Evolutionary conservation across 1,284 basidiomycete genomes (phyloP), one percentile per base, ranked within the genome.

Genomic region (Boletellus sp.): DNA sequence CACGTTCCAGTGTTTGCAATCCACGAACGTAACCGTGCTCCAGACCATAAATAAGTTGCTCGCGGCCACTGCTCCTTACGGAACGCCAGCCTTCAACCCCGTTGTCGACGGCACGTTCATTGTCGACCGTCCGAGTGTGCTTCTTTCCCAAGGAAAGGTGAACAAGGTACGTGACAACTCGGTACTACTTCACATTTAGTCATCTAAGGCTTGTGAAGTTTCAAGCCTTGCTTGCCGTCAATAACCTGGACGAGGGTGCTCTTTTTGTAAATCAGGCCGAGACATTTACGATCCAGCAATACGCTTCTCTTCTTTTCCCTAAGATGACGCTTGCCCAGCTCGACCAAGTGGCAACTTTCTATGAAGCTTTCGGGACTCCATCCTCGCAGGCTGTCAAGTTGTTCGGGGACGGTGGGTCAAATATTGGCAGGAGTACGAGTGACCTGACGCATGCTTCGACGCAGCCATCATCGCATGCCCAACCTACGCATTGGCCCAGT

Each of bases 61-160:
- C 11, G 47, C 36, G 11, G 1, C 0, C 2, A 45, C 56, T 23
- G 50, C 21, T 21, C 66, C 69, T 51, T 59, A 45, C 42, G 68
- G 61, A 0, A 67, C 59, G 8, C 63, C 36, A 26, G 35, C 41
- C 6, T 59, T 63, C 17, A 53, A 61, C 26, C 68, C 68, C 0
- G 67, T 69, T 11, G 57, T 70, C 10, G 68, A 70, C 39, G 68
- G 63, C 0, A 54, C 53, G 4, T 64, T 68, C 43, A 67, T 69
- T 27, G 40, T 58, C 8, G 66, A 70, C 47, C 51, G 59, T 13
- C 67, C 68, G 2, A 57, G 53, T 5, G 43, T 52, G 33, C 59
- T 61, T 1, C 52, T 70, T 14, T 16, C 50, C 8, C 49, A 47
- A 27, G 61, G 64, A 41, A 22, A 23, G 10, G 19, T 52, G n/a